These are phyloP conservation scores for Aspergillus melleus DNA, from an alignment of 2,329 filamentous ascomycete species.

Conservation along the genomic window DNA sequence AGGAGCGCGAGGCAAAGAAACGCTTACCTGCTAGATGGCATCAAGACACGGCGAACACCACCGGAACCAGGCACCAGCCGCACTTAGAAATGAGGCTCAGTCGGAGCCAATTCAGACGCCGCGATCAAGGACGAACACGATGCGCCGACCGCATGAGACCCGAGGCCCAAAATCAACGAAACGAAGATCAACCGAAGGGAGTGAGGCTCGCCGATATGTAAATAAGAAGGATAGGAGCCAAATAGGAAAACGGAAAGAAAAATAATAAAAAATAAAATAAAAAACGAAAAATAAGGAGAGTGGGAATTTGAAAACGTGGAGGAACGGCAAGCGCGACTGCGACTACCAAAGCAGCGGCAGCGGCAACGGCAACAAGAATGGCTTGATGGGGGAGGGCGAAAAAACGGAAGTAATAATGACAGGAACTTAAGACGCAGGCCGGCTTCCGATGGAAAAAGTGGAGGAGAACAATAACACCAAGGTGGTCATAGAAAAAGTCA, in stretches of 20 bases:
- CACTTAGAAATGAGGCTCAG: constrained; percentile 20
- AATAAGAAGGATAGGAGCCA: neutral
- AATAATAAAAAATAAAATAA: neutral
- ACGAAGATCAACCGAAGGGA: neutral
- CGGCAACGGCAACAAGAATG: neutral
- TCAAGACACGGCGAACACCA: constrained; percentile 6
- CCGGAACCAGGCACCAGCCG: constrained; percentile 5
- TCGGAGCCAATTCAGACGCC: constrained; percentile 19
- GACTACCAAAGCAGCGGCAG: neutral
- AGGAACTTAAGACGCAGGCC: neutral
- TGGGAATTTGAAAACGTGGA: neutral
- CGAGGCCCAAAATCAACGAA: neutral
- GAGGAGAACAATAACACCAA: neutral
- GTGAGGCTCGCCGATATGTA: neutral
- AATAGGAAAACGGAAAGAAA: neutral
- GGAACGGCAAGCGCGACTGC: neutral
- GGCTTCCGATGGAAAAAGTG: neutral
- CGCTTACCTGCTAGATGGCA: constrained; percentile 16
- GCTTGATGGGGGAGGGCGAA: neutral
- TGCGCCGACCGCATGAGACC: constrained; percentile 6
- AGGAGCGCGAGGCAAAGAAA: constrained; percentile 1
- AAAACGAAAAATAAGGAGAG: neutral
- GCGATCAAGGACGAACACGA: constrained; percentile 7
- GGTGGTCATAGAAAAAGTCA: constrained; percentile 1
- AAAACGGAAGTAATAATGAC: neutral